These are phyloP conservation scores for Macroventuria anomochaeta DNA, from an alignment of 2,329 filamentous ascomycete species.

Conservation along the genomic window DNA sequence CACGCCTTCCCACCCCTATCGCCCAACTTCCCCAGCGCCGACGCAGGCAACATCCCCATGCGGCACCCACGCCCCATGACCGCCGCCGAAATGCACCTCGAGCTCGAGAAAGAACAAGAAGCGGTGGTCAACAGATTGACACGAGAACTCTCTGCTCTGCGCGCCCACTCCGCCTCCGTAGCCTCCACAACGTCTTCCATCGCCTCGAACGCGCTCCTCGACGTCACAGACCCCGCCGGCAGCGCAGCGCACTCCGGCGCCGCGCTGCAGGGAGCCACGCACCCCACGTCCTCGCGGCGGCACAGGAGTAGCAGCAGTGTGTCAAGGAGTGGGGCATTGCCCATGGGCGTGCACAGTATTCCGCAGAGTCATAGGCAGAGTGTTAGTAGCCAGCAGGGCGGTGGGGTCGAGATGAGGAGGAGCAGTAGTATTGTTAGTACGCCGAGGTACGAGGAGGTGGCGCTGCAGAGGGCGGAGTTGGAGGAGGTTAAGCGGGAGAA, in stretches of 20 bases:
- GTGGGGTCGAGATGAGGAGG: conserved; percentile 28
- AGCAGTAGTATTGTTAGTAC: conserved; percentile 48
- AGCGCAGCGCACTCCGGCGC: conserved; percentile 51
- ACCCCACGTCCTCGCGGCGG: conserved; percentile 61
- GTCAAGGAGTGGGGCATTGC: conserved; percentile 46
- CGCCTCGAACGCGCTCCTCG: conserved; percentile 56
- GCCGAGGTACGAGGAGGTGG: conserved; percentile 52
- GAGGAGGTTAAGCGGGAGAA: conserved; percentile 60
- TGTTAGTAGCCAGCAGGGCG: conserved; percentile 18
- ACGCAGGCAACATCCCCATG: conserved; percentile 67
- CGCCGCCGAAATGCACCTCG: conserved; percentile 83
- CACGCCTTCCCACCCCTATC: conserved; percentile 47
- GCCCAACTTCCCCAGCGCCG: conserved; percentile 39
- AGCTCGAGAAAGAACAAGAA: conserved; percentile 95
- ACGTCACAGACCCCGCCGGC: conserved; percentile 53
- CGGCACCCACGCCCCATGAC: conserved; percentile 88
- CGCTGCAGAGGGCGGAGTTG: conserved; percentile 54
- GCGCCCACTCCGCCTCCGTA: conserved; percentile 69
- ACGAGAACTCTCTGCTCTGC: conserved; percentile 84
- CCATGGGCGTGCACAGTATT: conserved; percentile 31
- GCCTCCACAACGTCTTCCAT: conserved; percentile 65
- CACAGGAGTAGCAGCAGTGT: conserved; percentile 64
- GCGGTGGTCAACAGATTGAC: conserved; percentile 93
- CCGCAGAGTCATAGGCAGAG: conserved; percentile 47
- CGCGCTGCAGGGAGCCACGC: conserved; percentile 54